phyloP scores from a whole-genome alignment of 441 rosid genomes.

The Flueggea neowawraea region DNA sequence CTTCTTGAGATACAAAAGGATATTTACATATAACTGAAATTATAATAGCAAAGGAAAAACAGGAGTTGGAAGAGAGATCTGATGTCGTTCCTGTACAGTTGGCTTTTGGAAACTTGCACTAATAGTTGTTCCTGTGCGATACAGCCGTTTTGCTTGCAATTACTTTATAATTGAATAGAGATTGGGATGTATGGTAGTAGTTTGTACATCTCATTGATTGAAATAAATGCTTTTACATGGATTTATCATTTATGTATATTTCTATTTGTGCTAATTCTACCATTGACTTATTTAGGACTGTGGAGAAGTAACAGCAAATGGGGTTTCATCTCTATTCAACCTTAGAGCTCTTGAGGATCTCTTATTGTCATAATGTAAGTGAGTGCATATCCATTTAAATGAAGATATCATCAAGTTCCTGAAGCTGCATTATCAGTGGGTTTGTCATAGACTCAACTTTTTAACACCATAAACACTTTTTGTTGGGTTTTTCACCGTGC shows the following conservation, averaged over 20 bases:
- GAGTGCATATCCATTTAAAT: slow-evolving; percentile 1
- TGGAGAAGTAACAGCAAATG: slow-evolving; percentile 56
- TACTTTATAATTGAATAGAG: no score
- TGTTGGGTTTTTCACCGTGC: not conserved
- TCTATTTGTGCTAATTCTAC: slow-evolving; percentile 11
- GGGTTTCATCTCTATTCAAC: slow-evolving; percentile 50
- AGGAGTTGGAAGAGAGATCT: no score
- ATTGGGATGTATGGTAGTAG: no score
- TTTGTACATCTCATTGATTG: no score
- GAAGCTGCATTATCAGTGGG: not conserved
- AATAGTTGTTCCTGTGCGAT: no score
- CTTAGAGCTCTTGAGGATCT: slow-evolving; percentile 74
- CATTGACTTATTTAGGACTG: slow-evolving; percentile 45
- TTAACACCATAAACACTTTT: not conserved
- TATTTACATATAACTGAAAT: no score
- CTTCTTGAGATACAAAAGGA: no score
- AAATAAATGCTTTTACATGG: no score
- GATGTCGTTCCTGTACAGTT: no score
- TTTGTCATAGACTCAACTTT: not conserved
- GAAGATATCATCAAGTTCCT: not conserved
- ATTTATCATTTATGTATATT: not conserved
- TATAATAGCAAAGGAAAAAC: no score
- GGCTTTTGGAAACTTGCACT: no score
- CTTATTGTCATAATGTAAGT: slow-evolving; percentile 68
- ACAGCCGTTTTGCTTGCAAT: no score